Evolutionary conservation across 441 rosid species (phyloP).

Genomic region (Isatis lusitanica): DNA sequence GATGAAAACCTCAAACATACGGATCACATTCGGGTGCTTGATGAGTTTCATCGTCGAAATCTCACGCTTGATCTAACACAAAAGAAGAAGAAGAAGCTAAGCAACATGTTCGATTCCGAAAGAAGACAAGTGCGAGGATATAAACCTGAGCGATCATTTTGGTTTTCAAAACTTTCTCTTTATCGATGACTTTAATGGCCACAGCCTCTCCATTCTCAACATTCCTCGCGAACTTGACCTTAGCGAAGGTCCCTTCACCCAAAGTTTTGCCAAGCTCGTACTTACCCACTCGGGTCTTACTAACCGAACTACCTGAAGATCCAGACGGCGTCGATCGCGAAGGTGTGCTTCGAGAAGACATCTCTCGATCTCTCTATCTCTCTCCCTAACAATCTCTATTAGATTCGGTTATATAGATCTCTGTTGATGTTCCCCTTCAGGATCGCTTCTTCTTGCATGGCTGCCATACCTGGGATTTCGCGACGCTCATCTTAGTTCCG

Average conservation of each 20-base stretch:
- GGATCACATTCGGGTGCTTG: constrained; percentile 93
- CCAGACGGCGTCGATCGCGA: constrained; percentile 20
- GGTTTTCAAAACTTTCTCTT: constrained; percentile 81
- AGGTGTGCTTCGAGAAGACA: constrained; percentile 50
- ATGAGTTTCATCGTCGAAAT: constrained; percentile 92
- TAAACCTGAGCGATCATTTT: constrained; percentile 92
- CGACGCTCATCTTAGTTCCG: constrained; percentile 47
- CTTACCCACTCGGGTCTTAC: constrained; percentile 89
- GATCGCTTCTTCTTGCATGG: constrained; percentile 96
- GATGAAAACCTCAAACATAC: constrained; percentile 69
- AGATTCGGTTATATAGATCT: constrained; percentile 6
- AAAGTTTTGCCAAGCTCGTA: constrained; percentile 91
- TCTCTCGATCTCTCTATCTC: constrained; percentile 19
- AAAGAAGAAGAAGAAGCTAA: background rate
- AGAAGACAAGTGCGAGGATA: background rate
- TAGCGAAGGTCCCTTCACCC: constrained; percentile 95
- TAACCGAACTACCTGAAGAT: constrained; percentile 25
- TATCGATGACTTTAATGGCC: constrained; percentile 89
- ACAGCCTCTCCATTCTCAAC: constrained; percentile 68
- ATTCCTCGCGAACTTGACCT: constrained; percentile 90
- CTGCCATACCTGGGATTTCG: constrained; percentile 97
- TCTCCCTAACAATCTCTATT: background rate
- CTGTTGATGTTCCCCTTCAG: constrained; percentile 32
- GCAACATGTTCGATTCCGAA: background rate
- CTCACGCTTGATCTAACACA: constrained; percentile 89